Conservation (phyloP, 2,329 filamentous ascomycete species). For the Diplocarpon mali region DNA sequence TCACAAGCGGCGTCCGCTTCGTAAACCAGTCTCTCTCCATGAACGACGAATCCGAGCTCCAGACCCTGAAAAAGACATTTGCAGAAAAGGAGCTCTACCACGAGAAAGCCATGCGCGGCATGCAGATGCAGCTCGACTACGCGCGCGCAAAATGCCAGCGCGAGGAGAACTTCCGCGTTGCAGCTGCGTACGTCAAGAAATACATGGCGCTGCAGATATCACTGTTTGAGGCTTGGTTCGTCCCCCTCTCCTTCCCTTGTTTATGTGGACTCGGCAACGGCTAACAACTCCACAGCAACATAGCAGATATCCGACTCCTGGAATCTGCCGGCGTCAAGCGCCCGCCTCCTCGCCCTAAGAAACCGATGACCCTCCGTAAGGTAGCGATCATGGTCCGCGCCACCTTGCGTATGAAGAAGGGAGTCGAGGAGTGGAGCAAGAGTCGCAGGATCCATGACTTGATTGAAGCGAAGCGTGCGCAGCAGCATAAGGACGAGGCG, state of each 20-base stretch:
- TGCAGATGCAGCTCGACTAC: conserved; percentile 85
- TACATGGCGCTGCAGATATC: conserved; percentile 71
- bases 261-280: not conserved
- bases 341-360: conserved; percentile 10
- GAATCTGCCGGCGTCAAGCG: conserved; percentile 55
- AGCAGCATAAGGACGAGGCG: conserved; percentile 14
- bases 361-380: conserved; percentile 31
- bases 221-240: conserved; percentile 83
- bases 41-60: conserved; percentile 31
- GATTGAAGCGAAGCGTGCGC: conserved; percentile 21
- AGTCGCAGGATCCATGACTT: conserved; percentile 34
- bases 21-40: conserved; percentile 28
- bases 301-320: conserved; percentile 78
- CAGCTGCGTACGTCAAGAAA: conserved; percentile 77
- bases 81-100: conserved; percentile 49
- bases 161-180: conserved; percentile 68
- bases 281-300: conserved; percentile 53
- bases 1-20: conserved; percentile 29
- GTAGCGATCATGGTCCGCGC: conserved; percentile 39
- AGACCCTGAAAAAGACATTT: conserved; percentile 25
- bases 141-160: conserved; percentile 71
- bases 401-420: conserved; percentile 37
- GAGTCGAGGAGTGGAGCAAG: conserved; percentile 37
- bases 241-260: conserved; percentile 24
- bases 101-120: conserved; percentile 64